Base-by-base conservation (phyloP, 129 eudicot species). In the Erigeron canadensis region DNA sequence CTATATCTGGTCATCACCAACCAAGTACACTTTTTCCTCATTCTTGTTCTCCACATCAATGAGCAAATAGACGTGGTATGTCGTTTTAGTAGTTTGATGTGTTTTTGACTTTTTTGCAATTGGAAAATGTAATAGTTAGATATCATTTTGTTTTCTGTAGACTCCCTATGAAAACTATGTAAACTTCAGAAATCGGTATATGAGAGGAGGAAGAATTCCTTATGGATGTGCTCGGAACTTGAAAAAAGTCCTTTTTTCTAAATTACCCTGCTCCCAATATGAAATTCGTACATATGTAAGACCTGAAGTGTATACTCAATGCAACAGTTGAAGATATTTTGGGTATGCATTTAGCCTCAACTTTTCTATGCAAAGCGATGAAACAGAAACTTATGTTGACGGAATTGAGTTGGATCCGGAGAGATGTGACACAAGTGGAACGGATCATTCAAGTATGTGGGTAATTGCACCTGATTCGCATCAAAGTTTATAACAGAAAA, bases 151-250 rank as follows among this genome's bases (percentile, higher is more conserved):
- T n/a, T 10, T 57, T 63, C 42, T 65, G 68, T 86, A 86, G 91
- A 86, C 91, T 21, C 83, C 91, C 16, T 86, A 84, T 38, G 91
- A 86, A 73, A 83, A n/a, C n/a, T n/a, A n/a, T n/a, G n/a, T n/a
- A n/a, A n/a, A 81, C 57, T 86, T 83, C 53, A 74, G 88, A 51
- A 65, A 72, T 42, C 73, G 82, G 44, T 83, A 86, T n/a, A n/a
- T 10, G 91, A 86, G 17, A 70, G 82, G 42, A 83, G 76, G 80
- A 84, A 44, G 82, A 86, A 84, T 66, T 88, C 91, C 11, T 83
- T 66, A 58, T 9, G 91, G 91, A 69, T 83, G 84, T 79, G 69
- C 45, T 21, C 65, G 23, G 7, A 86, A 86, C 63, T 18, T 83
- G 17, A 72, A 61, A 77, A 88, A 86, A 69, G 45, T 71, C 8